A percentile compares a stretch with the other conserved stretches of the same genome.
phyloP scores from a whole-genome alignment of 2,329 filamentous ascomycete species.

The Microcera coccophila region DNA sequence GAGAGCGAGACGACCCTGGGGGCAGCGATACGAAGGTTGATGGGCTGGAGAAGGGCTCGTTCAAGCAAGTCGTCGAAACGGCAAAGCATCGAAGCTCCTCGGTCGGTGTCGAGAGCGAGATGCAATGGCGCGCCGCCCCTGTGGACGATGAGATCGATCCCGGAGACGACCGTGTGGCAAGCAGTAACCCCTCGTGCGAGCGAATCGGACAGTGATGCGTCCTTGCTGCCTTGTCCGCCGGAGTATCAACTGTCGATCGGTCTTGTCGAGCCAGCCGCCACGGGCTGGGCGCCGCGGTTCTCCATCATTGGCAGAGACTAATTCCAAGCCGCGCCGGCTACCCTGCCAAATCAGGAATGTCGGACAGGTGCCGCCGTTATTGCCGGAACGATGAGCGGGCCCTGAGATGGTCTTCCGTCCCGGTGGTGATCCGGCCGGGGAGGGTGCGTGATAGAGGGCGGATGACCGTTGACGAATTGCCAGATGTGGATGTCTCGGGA shows the following conservation, averaged over 20 bases:
- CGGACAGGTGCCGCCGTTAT: too few species aligned
- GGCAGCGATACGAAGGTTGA: conserved; percentile 7
- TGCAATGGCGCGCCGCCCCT: conserved; percentile 14
- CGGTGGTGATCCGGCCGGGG: not conserved
- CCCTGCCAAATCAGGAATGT: too few species aligned
- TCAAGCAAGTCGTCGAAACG: conserved; percentile 4
- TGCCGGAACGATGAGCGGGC: too few species aligned
- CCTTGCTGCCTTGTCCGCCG: conserved; percentile 11
- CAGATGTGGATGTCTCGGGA: not conserved
- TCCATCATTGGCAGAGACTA: not conserved
- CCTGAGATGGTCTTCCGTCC: not conserved
- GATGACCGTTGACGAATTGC: not conserved
- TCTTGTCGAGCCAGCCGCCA: conserved; percentile 11
- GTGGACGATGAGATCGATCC: conserved; percentile 13
- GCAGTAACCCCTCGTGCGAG: not conserved
- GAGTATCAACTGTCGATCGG: conserved; percentile 14
- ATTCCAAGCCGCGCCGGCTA: too few species aligned
- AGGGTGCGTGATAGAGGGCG: not conserved
- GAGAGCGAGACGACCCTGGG: conserved; percentile 16
- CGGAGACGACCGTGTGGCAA: conserved; percentile 4
- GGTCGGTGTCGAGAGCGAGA: conserved; percentile 4
- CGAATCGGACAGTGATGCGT: conserved; percentile 7
- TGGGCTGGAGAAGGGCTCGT: conserved; percentile 3
- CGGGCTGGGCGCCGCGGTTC: conserved; percentile 14
- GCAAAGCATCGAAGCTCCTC: not conserved